Base-by-base conservation (phyloP, 805 yeast genomes). In the Saccharomycopsis schoenii region DNA sequence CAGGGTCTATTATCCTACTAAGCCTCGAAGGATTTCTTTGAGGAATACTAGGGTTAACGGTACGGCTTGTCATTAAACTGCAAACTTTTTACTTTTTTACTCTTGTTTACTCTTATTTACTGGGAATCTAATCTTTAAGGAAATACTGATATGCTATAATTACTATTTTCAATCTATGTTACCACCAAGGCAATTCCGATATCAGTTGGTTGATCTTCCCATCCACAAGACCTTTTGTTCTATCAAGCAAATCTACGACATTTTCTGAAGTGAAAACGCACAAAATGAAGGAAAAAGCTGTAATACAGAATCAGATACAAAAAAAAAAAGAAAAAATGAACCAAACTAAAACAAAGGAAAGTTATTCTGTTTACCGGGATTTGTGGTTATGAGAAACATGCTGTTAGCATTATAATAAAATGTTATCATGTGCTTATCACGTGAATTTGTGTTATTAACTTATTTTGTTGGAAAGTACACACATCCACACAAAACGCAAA, bases 21-120 rank as follows among this genome's bases (percentile, higher is more conserved):
- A 47, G 52, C 52, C 52, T 47, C 34, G 52, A 47, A 24, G 52
- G 52, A 24, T 47, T 47, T 47, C 52, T 47, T 17, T 47, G 52
- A 34, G 52, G 52, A 24, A 47, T 25, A 2, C 21, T 24, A 15
- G 52, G 21, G 5, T 47, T 25, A 12, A 47, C 34, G n/a, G 25
- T 47, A n/a, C 34, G 52, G 8, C n/a, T 47, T 25, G 21, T 47
- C 25, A 10, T 11, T 11, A 47, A 47, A 47, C 24, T 21, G 21
- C 34, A 47, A 17, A 2, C 52, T n/a, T 25, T 47, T 47, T 47
- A 19, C 19, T 15, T 10, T 47, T 25, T 19, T 19, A 19, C 8
- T 19, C 29, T 37, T 11, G 4, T 37, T 12, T 37, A 12, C 10
- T 37, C 41, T 37, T n/a, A n/a, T n/a, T 5, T 37, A 37, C 4